Conservation (phyloP, 2,329 filamentous ascomycete genomes). For the Nectriaceae sp. region DNA sequence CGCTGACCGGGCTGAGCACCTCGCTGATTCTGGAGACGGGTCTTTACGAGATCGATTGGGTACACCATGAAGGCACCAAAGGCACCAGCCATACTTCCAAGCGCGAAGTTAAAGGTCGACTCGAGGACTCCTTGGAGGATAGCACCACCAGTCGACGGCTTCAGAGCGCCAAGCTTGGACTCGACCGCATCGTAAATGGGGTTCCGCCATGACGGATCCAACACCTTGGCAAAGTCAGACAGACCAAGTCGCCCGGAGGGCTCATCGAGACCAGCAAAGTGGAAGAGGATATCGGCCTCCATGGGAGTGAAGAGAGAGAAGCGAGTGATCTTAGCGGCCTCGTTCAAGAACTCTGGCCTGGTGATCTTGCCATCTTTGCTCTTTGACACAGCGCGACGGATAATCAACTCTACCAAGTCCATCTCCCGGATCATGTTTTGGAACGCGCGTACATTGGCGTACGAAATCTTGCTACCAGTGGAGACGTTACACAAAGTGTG, state of each 20-base stretch:
- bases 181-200: conserved; percentile 55
- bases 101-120: conserved; percentile 85
- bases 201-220: conserved; percentile 88
- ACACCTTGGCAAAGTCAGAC: conserved; percentile 87
- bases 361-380: conserved; percentile 92
- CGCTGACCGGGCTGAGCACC: conserved; percentile 78
- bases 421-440: conserved; percentile 98
- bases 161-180: conserved; percentile 35
- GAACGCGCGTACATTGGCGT: conserved; percentile 96
- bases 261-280: conserved; percentile 92
- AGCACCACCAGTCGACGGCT: conserved; percentile 25
- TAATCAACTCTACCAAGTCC: conserved; percentile 93
- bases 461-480: conserved; percentile 88
- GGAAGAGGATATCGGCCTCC: conserved; percentile 98
- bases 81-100: conserved; percentile 88
- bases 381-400: conserved; percentile 82
- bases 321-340: conserved; percentile 85
- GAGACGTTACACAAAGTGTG: conserved; percentile 95
- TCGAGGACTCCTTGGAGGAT: conserved; percentile 62
- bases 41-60: conserved; percentile 98
- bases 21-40: conserved; percentile 96
- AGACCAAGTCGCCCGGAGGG: conserved; percentile 82
- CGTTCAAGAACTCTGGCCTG: conserved; percentile 88
- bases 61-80: conserved; percentile 99
- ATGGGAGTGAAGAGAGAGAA: conserved; percentile 98